Percentiles rank a stretch among this genome's conserved stretches.
These are phyloP conservation scores for Cyclospora cayetanensis DNA, from an alignment of 169 alveolate genomes.

Conservation along the genomic window DNA sequence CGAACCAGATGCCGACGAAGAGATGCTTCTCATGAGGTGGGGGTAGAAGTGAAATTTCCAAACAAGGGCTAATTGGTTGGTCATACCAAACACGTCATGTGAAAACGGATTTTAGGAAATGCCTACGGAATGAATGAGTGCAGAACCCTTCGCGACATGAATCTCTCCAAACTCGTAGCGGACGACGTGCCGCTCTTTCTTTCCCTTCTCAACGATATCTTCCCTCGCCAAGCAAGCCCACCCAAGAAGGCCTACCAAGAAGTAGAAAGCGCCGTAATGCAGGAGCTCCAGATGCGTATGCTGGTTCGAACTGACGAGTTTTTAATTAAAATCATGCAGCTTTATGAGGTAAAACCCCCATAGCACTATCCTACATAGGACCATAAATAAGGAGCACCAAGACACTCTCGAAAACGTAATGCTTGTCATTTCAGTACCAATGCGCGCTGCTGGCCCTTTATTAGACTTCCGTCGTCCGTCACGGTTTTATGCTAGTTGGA, in stretches of 20 bases:
- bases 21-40: slow-evolving; percentile 83
- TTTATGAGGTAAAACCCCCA: slow-evolving; percentile 75
- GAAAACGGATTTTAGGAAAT: slow-evolving; percentile 72
- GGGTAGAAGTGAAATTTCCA: no score
- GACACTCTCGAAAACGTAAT: not conserved
- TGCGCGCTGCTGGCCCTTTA: slow-evolving; percentile 75
- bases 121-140: slow-evolving; percentile 69
- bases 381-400: no score
- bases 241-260: slow-evolving; percentile 93
- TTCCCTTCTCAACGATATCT: slow-evolving; percentile 94
- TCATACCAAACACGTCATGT: no score
- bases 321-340: slow-evolving; percentile 90
- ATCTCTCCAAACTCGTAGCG: slow-evolving; percentile 94
- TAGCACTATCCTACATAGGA: no score
- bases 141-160: slow-evolving; percentile 96
- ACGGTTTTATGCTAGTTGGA: slow-evolving; percentile 98
- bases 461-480: slow-evolving; percentile 97
- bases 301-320: slow-evolving; percentile 79
- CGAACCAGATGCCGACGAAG: slow-evolving; percentile 92
- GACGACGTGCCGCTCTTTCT: slow-evolving; percentile 96
- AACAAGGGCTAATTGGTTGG: no score
- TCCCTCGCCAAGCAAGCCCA: slow-evolving; percentile 95
- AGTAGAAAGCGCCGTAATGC: slow-evolving; percentile 84
- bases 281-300: slow-evolving; percentile 63
- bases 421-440: not conserved